These are phyloP conservation scores for Aquilaria malaccensis DNA, from an alignment of 345 rosid genomes.

Conservation along the genomic window DNA sequence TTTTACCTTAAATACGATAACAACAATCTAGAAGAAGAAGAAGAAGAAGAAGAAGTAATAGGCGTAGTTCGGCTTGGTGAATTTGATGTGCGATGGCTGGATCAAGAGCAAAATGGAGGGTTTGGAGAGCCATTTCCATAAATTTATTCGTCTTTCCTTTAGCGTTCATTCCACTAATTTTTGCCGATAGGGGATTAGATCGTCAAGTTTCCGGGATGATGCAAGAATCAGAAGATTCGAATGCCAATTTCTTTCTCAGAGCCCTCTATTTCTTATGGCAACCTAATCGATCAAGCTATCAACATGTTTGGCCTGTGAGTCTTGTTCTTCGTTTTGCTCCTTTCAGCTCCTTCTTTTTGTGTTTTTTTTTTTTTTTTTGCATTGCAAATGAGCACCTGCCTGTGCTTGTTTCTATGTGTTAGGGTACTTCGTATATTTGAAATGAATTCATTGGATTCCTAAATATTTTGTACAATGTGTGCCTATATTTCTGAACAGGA, in stretches of 20 bases:
- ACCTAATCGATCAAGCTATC: conserved; percentile 37
- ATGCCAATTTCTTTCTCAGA: conserved; percentile 21
- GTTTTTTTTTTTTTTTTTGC: neutral
- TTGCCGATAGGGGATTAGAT: conserved; percentile 48
- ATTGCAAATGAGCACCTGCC: neutral
- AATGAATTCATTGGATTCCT: neutral
- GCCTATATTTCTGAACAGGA: conserved; percentile 28
- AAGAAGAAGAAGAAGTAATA: too few species aligned
- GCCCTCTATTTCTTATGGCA: conserved; percentile 36
- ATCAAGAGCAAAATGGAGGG: conserved; percentile 31
- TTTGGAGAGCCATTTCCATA: conserved; percentile 28
- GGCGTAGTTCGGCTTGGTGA: too few species aligned
- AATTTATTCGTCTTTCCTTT: conserved; percentile 25
- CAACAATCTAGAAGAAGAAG: too few species aligned
- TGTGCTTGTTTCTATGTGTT: neutral
- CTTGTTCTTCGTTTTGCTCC: neutral
- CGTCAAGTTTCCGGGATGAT: conserved; percentile 11
- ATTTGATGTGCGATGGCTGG: conserved; percentile 26
- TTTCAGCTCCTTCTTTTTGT: neutral
- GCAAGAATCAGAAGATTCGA: conserved; percentile 15
- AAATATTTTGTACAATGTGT: neutral
- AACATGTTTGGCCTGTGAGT: conserved; percentile 77
- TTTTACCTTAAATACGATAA: too few species aligned
- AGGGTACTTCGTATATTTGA: neutral
- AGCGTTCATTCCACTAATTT: conserved; percentile 35